These are phyloP conservation scores for Rhodotorula kratochvilovae DNA, from an alignment of 768 basidiomycete species.

Conservation along the genomic window DNA sequence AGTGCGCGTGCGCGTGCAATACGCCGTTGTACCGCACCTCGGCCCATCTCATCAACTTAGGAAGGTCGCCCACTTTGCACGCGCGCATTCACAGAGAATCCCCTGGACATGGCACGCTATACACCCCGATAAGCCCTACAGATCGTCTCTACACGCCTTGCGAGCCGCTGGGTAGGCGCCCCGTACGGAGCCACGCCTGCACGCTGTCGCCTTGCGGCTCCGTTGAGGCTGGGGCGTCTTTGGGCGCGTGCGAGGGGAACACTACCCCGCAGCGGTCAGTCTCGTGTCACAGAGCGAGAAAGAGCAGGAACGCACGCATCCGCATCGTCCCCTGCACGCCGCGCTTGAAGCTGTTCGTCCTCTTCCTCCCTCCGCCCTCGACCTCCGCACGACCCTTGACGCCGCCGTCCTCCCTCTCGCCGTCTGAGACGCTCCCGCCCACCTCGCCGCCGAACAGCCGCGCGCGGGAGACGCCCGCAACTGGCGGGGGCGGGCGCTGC, in stretches of 20 bases:
- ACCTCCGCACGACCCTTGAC: not conserved
- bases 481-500: not conserved
- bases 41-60: no score
- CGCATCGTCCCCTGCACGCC: slow-evolving; percentile 24
- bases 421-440: not conserved
- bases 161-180: no score
- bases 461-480: slow-evolving; percentile 3
- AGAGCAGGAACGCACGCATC: slow-evolving; percentile 8
- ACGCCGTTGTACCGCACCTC: no score
- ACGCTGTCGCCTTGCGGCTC: not conserved
- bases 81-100: no score
- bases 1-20: no score
- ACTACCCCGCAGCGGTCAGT: not conserved
- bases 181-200: not conserved
- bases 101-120: no score
- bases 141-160: no score
- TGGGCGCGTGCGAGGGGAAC: not conserved
- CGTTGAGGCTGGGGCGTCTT: no score
- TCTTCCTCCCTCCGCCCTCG: not conserved
- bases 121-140: no score
- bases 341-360: slow-evolving; percentile 19
- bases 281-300: not conserved
- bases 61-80: no score
- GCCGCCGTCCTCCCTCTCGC: not conserved
- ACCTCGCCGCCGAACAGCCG: not conserved